These are phyloP conservation scores for Penicillium griseofulvum DNA, from an alignment of 2,329 filamentous ascomycete genomes.

Conservation along the genomic window DNA sequence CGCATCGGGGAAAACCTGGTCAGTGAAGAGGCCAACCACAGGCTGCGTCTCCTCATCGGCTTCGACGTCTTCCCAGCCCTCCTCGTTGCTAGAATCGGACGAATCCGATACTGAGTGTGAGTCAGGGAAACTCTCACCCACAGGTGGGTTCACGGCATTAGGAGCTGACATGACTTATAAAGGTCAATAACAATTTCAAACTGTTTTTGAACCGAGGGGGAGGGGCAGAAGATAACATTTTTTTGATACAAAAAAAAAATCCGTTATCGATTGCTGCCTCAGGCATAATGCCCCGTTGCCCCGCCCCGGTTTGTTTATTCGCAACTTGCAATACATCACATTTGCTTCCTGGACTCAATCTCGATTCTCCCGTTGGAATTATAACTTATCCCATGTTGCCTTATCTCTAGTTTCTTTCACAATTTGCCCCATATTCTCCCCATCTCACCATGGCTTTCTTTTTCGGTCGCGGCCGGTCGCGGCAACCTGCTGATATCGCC, in stretches of 20 bases:
- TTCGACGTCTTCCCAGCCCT: constrained; percentile 60
- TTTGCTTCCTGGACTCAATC: constrained; percentile 2
- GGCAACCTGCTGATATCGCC: constrained; percentile 61
- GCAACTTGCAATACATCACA: constrained; percentile 13
- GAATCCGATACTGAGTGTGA: constrained; percentile 36
- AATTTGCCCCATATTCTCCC: constrained; percentile 12
- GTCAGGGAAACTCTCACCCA: constrained; percentile 26
- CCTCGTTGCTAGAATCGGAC: constrained; percentile 50
- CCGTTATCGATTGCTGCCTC: constrained; percentile 23
- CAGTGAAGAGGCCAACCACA: constrained; percentile 67
- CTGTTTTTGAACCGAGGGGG: constrained; percentile 2
- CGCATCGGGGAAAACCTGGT: constrained; percentile 63
- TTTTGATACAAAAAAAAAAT: constrained; percentile 20
- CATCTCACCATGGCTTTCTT: constrained; percentile 63
- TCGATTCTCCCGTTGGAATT: neutral
- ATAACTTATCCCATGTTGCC: neutral
- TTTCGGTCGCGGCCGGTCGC: constrained; percentile 62
- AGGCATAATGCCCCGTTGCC: constrained; percentile 23
- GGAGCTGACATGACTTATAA: constrained; percentile 30
- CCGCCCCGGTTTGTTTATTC: constrained; percentile 29
- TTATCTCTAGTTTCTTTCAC: constrained; percentile 12
- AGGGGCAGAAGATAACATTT: constrained; percentile 24
- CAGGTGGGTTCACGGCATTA: constrained; percentile 17
- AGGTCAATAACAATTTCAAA: constrained; percentile 6
- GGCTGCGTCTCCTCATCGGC: constrained; percentile 61